A percentile compares a stretch with the other conserved stretches of the same genome.
phyloP scores from a whole-genome alignment of 495 filamentous ascomycete genomes.

The Cercophora scortea region DNA sequence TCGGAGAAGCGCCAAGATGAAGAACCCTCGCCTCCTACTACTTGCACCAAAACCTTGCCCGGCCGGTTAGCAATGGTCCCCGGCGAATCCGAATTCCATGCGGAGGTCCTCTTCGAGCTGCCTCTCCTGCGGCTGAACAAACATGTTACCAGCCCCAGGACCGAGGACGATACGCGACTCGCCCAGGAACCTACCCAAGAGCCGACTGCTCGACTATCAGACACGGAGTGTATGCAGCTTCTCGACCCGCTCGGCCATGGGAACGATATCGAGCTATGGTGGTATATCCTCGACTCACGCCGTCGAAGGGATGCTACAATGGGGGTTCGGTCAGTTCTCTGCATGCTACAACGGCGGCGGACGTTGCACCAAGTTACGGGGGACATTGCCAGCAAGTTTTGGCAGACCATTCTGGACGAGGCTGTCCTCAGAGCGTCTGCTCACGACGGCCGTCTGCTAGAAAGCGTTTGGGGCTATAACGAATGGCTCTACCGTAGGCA shows the following conservation, averaged over 20 bases:
- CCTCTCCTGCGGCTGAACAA: too few species aligned
- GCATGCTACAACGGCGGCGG: constrained; percentile 23
- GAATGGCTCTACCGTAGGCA: constrained; percentile 38
- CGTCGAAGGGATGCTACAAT: constrained; percentile 50
- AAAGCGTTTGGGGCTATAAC: constrained; percentile 48
- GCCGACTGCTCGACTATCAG: constrained; percentile 29
- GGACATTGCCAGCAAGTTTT: constrained; percentile 42
- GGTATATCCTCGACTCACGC: constrained; percentile 53
- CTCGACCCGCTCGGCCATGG: constrained; percentile 45
- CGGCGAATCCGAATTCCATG: too few species aligned
- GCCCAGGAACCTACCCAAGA: too few species aligned
- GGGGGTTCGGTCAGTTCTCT: constrained; percentile 39
- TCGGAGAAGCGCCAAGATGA: too few species aligned
- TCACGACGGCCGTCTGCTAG: constrained; percentile 31
- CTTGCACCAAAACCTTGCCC: too few species aligned
- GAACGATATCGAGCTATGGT: constrained; percentile 55
- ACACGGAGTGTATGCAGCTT: constrained; percentile 32
- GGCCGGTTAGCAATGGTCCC: too few species aligned
- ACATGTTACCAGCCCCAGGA: too few species aligned
- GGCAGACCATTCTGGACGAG: constrained; percentile 48
- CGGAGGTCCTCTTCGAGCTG: too few species aligned
- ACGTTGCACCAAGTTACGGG: constrained; percentile 16
- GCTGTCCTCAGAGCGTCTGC: constrained; percentile 14
- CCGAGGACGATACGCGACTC: too few species aligned
- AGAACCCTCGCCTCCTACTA: too few species aligned